These are phyloP conservation scores for Botrytis galanthina DNA, from an alignment of 2,329 filamentous ascomycete genomes.

Conservation along the genomic window DNA sequence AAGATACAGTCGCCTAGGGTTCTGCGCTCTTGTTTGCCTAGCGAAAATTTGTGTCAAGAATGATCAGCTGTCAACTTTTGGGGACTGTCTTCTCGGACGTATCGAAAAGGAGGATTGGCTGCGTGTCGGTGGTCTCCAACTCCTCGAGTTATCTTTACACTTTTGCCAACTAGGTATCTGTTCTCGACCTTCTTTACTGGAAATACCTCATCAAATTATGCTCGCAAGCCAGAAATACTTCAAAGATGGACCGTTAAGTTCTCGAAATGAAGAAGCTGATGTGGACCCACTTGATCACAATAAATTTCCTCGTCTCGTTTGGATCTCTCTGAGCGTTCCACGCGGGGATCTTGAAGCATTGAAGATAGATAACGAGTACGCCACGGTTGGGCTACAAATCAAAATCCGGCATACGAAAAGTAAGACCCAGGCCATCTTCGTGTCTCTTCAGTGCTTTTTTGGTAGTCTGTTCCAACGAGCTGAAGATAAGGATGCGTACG, in stretches of 20 bases:
- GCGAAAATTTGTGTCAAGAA: neutral
- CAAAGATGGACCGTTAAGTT: neutral
- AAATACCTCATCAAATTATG: neutral
- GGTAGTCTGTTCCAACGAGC: neutral
- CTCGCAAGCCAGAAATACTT: neutral
- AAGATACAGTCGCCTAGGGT: conserved; percentile 6
- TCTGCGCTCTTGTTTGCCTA: neutral
- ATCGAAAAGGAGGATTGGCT: neutral
- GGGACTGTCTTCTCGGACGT: neutral
- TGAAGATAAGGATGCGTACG: neutral
- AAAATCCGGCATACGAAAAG: neutral
- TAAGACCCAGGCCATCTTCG: neutral
- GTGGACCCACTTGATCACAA: neutral
- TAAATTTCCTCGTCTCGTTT: conserved; percentile 14
- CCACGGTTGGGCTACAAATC: conserved; percentile 1
- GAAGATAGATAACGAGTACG: neutral
- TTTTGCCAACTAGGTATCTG: neutral
- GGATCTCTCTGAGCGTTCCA: conserved; percentile 21
- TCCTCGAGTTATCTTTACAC: neutral
- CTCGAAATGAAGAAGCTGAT: neutral
- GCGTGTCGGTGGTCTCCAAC: neutral
- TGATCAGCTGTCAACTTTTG: neutral
- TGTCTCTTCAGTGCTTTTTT: conserved; percentile 13
- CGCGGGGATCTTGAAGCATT: conserved; percentile 2
- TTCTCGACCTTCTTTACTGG: too few relatives aligned